Conservation (phyloP, 805 yeast species). For the Kurtzmaniella fragi region DNA sequence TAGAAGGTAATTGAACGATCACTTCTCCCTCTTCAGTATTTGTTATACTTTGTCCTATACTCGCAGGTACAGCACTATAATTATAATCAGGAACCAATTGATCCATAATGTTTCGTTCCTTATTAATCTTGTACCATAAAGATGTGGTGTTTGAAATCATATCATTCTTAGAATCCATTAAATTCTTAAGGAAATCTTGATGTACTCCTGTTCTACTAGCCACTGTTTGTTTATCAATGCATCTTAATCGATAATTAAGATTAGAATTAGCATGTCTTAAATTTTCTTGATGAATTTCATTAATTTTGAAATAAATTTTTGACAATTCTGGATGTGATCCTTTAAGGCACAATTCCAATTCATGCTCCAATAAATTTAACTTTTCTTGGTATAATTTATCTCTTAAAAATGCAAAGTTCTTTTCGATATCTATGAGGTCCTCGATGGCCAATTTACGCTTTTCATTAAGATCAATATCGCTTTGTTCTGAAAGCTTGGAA, state of each 20-base stretch:
- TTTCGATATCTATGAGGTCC: constrained; percentile 74
- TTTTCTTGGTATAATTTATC: constrained; percentile 85
- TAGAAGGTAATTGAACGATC: constrained; percentile 22
- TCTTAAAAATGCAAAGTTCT: constrained; percentile 79
- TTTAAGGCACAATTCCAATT: constrained; percentile 76
- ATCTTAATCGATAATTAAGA: constrained; percentile 56
- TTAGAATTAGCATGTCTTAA: constrained; percentile 41
- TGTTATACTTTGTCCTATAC: constrained; percentile 9
- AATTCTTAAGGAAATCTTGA: constrained; percentile 70
- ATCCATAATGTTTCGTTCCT: constrained; percentile 82
- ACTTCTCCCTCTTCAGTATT: constrained; percentile 1
- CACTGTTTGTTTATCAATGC: constrained; percentile 75
- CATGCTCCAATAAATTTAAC: constrained; percentile 69
- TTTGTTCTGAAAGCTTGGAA: background rate
- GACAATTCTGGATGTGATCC: constrained; percentile 92
- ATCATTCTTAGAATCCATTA: constrained; percentile 60
- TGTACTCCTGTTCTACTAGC: constrained; percentile 78
- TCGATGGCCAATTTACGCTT: constrained; percentile 61
- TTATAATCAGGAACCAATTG: constrained; percentile 52
- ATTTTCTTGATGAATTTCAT: constrained; percentile 68
- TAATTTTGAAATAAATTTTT: constrained; percentile 64
- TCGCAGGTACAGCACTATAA: constrained; percentile 34
- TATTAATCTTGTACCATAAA: constrained; percentile 87
- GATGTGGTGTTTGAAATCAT: constrained; percentile 72
- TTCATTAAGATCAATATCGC: constrained; percentile 26